Conservation (phyloP, 441 rosid species). For the Gossypium laxum region DNA sequence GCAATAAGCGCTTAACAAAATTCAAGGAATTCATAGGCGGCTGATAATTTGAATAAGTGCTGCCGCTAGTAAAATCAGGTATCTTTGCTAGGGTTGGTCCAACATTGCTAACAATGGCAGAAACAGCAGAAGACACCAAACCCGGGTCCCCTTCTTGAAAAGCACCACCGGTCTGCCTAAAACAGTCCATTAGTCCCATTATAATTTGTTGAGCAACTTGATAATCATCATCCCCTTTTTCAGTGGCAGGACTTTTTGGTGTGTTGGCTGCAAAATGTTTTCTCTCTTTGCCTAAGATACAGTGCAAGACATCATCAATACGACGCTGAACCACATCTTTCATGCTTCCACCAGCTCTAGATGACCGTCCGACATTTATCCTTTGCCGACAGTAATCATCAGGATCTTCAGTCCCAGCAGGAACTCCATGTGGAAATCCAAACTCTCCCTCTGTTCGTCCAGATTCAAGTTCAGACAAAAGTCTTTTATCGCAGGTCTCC, state of each 20-base stretch:
- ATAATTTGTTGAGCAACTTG: constrained; percentile 77
- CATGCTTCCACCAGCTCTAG: constrained; percentile 81
- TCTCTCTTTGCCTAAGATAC: constrained; percentile 53
- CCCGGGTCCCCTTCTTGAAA: constrained; percentile 97
- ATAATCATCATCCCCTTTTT: constrained; percentile 62
- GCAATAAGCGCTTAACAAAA: constrained; percentile 60
- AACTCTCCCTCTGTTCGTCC: constrained; percentile 65
- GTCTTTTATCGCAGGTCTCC: constrained; percentile 66
- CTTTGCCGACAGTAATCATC: constrained; percentile 87
- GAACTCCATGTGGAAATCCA: constrained; percentile 76
- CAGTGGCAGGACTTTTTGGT: constrained; percentile 39
- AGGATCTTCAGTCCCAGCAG: constrained; percentile 72
- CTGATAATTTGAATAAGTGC: constrained; percentile 39
- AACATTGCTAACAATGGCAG: constrained; percentile 67
- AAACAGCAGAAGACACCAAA: constrained; percentile 83
- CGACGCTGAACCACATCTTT: constrained; percentile 65
- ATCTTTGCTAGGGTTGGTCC: constrained; percentile 57
- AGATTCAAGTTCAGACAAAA: constrained; percentile 84
- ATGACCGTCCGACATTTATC: constrained; percentile 49
- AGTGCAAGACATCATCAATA: constrained; percentile 57
- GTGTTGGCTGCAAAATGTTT: constrained; percentile 47
- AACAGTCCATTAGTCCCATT: constrained; percentile 64
- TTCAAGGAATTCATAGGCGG: constrained; percentile 38
- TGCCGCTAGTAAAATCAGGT: constrained; percentile 53
- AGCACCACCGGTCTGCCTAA: constrained; percentile 90